phyloP scores from a whole-genome alignment of 805 yeast species.

The Sugiyamaella americana region DNA sequence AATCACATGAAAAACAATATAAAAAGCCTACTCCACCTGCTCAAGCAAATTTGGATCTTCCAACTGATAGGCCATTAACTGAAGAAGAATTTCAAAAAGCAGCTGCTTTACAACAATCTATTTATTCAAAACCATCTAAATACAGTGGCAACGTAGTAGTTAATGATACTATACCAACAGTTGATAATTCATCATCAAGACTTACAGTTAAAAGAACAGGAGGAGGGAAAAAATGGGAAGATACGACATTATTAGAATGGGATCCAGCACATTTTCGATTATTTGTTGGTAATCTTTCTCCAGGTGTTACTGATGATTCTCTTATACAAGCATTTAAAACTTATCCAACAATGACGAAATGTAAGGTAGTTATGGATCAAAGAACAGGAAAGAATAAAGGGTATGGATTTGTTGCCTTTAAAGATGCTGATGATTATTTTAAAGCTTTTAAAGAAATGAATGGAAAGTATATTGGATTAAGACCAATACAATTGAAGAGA shows the following conservation, averaged over 20 bases:
- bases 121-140: conserved; percentile 8
- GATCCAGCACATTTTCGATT: conserved; percentile 64
- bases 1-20: neutral
- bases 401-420: conserved; percentile 69
- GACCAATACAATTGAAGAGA: conserved; percentile 62
- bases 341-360: conserved; percentile 51
- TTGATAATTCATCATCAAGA: conserved; percentile 9
- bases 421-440: conserved; percentile 58
- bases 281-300: conserved; percentile 69
- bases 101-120: conserved; percentile 20
- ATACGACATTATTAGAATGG: conserved; percentile 49
- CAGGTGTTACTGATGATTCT: conserved; percentile 55
- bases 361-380: conserved; percentile 50
- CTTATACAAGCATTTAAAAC: conserved; percentile 49
- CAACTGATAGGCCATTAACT: conserved; percentile 6
- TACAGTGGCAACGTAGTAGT: neutral
- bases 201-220: conserved; percentile 39
- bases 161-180: neutral
- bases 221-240: conserved; percentile 47
- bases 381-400: conserved; percentile 50
- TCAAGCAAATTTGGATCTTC: neutral
- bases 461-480: conserved; percentile 68
- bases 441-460: conserved; percentile 69
- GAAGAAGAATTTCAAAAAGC: conserved; percentile 16
- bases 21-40: neutral